These are phyloP conservation scores for Hymenoscyphus linearis DNA, from an alignment of 2,329 filamentous ascomycete genomes.

Conservation along the genomic window DNA sequence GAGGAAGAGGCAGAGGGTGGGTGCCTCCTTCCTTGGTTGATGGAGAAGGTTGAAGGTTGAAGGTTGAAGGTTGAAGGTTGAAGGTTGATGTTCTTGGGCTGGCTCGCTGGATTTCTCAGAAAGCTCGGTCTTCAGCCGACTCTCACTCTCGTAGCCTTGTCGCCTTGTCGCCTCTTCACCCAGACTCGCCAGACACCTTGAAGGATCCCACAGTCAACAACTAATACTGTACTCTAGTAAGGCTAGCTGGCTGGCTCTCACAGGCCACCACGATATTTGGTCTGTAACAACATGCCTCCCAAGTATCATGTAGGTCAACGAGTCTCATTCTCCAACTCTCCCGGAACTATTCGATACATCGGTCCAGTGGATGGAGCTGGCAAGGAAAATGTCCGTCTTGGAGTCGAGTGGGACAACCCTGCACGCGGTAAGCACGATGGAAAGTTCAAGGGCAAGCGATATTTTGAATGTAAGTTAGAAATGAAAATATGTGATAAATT, in stretches of 20 bases:
- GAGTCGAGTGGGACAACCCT: slow-evolving; percentile 93
- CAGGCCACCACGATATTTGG: slow-evolving; percentile 9
- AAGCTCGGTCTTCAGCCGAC: slow-evolving; percentile 13
- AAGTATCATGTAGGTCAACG: slow-evolving; percentile 60
- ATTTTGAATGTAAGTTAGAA: slow-evolving; percentile 68
- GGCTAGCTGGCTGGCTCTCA: not conserved
- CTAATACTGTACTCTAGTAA: too few species aligned
- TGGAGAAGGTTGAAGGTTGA: too few species aligned
- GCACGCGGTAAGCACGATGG: slow-evolving; percentile 87
- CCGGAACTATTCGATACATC: slow-evolving; percentile 81
- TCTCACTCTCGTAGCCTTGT: not conserved
- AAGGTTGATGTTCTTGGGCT: slow-evolving; percentile 2
- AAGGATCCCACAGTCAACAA: too few species aligned
- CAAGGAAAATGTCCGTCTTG: slow-evolving; percentile 70
- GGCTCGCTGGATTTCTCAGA: slow-evolving; percentile 7
- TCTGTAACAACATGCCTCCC: too few species aligned
- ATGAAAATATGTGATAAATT: not conserved
- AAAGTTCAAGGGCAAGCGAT: slow-evolving; percentile 68
- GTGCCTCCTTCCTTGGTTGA: not conserved
- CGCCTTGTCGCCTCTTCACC: slow-evolving; percentile 23
- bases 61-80: not conserved
- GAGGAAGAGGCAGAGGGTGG: not conserved
- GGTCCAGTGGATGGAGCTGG: slow-evolving; percentile 68
- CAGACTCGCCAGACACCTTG: too few species aligned
- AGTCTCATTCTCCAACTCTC: slow-evolving; percentile 68